phyloP scores from a whole-genome alignment of 2,329 filamentous ascomycete genomes.

The Penicillium polonicum region DNA sequence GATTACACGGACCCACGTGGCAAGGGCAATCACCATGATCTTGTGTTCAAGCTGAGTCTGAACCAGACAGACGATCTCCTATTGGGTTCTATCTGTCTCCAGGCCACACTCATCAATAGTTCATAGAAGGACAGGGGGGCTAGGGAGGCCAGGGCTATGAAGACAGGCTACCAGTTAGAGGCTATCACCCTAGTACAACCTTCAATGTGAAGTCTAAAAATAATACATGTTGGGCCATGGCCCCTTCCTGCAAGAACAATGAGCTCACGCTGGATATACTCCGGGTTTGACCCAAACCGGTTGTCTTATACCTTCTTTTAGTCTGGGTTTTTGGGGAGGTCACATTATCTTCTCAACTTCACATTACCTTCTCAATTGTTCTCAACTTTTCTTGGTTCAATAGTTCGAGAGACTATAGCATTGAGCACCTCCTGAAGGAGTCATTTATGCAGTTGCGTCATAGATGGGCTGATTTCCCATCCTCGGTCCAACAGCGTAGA shows the following conservation, averaged over 20 bases:
- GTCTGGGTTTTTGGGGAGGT: neutral
- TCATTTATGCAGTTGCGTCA: neutral
- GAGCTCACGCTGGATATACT: conserved; percentile 1
- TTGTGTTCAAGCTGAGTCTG: neutral
- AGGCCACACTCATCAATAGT: neutral
- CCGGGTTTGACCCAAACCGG: neutral
- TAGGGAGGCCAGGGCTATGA: neutral
- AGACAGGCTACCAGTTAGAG: neutral
- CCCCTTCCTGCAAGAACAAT: neutral
- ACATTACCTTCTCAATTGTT: neutral
- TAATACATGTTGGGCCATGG: neutral
- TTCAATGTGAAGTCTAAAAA: conserved; percentile 8
- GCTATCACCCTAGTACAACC: neutral
- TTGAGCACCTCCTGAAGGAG: neutral
- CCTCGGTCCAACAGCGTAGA: neutral
- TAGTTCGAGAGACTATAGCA: neutral
- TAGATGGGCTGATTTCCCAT: neutral
- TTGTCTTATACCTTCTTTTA: neutral
- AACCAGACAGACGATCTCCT: neutral
- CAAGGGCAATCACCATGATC: neutral
- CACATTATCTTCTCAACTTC: neutral
- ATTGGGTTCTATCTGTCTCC: neutral
- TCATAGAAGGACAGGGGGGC: neutral
- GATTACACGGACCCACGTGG: conserved; percentile 5
- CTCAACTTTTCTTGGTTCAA: neutral